phyloP scores from a whole-genome alignment of 345 rosid genomes.

The Aethionema arabicum region DNA sequence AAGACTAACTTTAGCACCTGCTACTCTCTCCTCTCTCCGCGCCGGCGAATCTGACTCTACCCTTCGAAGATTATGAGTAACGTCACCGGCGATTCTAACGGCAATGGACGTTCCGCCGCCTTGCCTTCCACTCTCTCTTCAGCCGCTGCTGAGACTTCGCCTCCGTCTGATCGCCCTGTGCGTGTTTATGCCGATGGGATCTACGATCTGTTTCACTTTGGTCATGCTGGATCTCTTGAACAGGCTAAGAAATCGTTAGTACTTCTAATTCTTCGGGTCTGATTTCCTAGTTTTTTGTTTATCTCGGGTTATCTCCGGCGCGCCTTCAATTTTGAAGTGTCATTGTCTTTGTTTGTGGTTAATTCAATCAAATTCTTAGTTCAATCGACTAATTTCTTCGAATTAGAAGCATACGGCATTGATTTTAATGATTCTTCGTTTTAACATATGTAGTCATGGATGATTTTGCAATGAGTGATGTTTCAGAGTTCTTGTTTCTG shows the following conservation, averaged over 20 bases:
- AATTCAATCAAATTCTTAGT: neutral
- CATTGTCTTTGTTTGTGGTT: neutral
- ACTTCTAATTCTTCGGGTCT: neutral
- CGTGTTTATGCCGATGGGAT: constrained; percentile 67
- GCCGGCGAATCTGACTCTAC: neutral
- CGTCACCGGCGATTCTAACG: constrained; percentile 1
- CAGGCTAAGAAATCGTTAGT: constrained; percentile 59
- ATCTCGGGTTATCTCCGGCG: neutral
- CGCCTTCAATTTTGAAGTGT: neutral
- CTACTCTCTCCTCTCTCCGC: neutral
- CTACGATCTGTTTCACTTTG: constrained; percentile 66
- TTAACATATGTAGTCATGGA: neutral
- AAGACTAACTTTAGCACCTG: neutral
- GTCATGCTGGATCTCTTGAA: constrained; percentile 64
- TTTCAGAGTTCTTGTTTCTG: neutral
- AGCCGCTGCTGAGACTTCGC: neutral
- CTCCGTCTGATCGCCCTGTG: constrained; percentile 34
- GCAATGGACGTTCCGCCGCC: neutral
- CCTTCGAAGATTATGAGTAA: constrained; percentile 8
- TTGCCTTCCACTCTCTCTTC: neutral
- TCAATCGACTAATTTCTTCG: neutral
- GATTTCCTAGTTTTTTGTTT: neutral
- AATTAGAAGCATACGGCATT: neutral
- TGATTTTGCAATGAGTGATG: neutral
- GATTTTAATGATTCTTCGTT: neutral